Evolutionary conservation across 495 filamentous ascomycete genomes (phyloP), one percentile per base, ranked within the genome.

Genomic region (Neurospora sp.): DNA sequence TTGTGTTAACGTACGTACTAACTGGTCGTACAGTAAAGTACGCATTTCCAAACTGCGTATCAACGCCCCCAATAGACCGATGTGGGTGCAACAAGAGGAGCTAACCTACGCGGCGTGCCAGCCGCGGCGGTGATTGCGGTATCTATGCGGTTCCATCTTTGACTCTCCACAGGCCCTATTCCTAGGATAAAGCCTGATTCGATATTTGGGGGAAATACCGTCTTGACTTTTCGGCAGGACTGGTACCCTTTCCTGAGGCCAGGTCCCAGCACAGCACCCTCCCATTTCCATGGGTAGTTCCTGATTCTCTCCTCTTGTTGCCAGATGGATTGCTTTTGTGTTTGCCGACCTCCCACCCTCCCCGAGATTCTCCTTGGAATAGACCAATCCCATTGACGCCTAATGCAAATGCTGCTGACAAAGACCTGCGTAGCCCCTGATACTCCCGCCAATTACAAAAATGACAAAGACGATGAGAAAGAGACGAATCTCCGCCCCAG

Each of bases 331-430:
- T 36, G 8, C 70, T 59, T 36, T 72, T 39, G 45, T 36, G 45
- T 73, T 73, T 70, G 62, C 71, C 40, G 70, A 38, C 45, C 70
- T 62, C 37, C 69, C 66, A 73, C 69, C 54, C 54, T 66, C 54
- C 54, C 73, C 38, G 34, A 37, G 54, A 69, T 72, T 38, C 28
- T 62, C 40, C 31, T 34, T 66, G 54, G 54, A 66, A 66, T 34
- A 42, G 39, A 62, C 70, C 70, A 74, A 48, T 66, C 73, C 54
- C 73, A 40, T 73, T 73, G 74, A 75, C 74, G 74, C 74, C 75
- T 69, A 71, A 76, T 74, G 73, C 71, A 71, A 72, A 76, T 76
- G 75, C 75, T 71, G 73, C 73, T 69, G 66, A 76, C 73, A 73
- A 74, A 69, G 70, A 70, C 66, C 69, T 37, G 40, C 28, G 40